Evolutionary conservation across 2,329 filamentous ascomycete genomes (phyloP), one percentile per base, ranked within the genome.

Genomic region (Tolypocladium pustulatum): DNA sequence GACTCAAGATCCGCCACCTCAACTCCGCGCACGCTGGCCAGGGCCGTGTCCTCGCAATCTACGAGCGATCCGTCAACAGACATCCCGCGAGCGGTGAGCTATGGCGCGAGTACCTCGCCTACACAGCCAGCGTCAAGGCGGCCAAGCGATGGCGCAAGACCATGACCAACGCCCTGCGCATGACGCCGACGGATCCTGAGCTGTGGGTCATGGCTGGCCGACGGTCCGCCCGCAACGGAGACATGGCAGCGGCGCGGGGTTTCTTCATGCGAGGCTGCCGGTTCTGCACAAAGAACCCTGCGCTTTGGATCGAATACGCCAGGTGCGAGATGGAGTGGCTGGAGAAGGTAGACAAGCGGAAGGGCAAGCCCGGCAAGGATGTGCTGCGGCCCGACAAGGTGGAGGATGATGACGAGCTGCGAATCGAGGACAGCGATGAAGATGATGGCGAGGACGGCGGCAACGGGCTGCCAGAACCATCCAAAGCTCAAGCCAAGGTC

Each of bases 301-400:
- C 79, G 22, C 72, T 99, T 56, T 99, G 93, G 91, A 70, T 96
- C 38, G 90, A 96, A 74, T 97, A 97, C 70, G 88, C 89, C 10
- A 87, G 89, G 68, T 81, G 93, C 68, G 94, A 99, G 78, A 91
- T 96, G 85, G 87, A 94, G 62, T 97, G 96, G 79, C 79, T 97
- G 58, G 85, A 83, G 56, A 91, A 89, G 75, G 85, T 97, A 68
- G 85, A 89, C 60, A 84, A 84, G 61, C 84, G 91, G 70, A 85
- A 80, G 40, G 81, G 84, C 55, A 80, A 88, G 68, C 66, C 69
- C 20, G 66, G 66, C 1, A 70, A 71, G 40, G 71, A 73, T 62
- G 66, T 72, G 55, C 70, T 81, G 61, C 72, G 73, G 49, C 73
- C 84, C 5, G 78, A 77, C 37, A 72, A 73, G 22, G 74, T 76